Conservation (phyloP, 78 protist genomes). For the Emiliania huxleyi region DNA sequence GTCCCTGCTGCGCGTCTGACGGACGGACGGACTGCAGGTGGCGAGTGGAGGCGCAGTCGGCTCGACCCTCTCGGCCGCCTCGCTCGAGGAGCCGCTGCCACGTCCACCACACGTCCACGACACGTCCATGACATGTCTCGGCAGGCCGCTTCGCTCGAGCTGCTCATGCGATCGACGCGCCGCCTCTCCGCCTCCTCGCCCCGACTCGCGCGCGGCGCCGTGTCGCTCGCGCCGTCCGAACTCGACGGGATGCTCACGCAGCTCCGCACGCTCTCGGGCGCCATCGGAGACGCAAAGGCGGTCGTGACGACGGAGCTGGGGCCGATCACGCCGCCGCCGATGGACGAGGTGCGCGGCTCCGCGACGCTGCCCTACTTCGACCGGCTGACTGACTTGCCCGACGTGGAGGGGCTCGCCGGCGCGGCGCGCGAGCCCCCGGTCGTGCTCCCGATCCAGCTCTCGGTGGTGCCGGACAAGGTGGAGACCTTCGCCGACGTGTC, state of each 20-base stretch:
- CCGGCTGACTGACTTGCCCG: background rate
- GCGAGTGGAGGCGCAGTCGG: background rate
- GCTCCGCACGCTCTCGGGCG: background rate
- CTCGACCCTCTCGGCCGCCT: background rate
- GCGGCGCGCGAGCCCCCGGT: background rate
- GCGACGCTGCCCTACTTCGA: conserved; percentile 25
- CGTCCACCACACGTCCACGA: background rate
- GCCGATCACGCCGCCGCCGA: background rate
- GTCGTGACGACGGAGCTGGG: background rate
- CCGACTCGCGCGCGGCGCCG: background rate
- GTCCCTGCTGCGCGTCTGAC: too few species aligned
- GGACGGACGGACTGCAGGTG: too few species aligned
- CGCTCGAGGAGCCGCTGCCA: background rate
- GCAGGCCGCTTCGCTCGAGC: background rate
- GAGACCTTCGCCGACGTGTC: background rate
- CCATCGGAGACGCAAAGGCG: background rate
- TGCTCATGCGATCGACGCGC: background rate
- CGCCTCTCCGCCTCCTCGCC: conserved; percentile 15
- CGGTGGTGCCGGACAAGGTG: background rate
- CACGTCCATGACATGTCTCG: too few species aligned
- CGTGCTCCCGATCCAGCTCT: conserved; percentile 28
- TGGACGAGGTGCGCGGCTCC: background rate
- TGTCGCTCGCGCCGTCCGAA: background rate
- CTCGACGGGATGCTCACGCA: background rate
- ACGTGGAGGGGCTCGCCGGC: conserved; percentile 13